Conservation (phyloP, 805 yeast species). For the Starmerella sirachaensis region DNA sequence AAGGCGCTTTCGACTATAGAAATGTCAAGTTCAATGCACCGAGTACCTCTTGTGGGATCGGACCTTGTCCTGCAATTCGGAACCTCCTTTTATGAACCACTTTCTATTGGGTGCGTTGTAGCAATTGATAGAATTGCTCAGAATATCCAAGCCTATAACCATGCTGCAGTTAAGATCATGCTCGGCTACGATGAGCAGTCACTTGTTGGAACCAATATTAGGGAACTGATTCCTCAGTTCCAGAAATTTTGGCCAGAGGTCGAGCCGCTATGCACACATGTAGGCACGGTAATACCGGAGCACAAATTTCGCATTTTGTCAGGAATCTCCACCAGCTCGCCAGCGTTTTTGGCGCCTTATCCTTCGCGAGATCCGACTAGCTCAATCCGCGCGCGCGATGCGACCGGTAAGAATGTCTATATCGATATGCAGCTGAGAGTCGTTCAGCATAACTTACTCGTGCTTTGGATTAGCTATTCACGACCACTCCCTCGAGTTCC, state of each 20-base stretch:
- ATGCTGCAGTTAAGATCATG: conserved; percentile 17
- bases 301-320: conserved; percentile 63
- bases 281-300: conserved; percentile 80
- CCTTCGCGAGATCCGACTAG: conserved; percentile 15
- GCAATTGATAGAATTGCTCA: conserved; percentile 4
- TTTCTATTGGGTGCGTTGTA: conserved; percentile 10
- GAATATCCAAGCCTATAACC: conserved; percentile 34
- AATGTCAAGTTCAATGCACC: not conserved
- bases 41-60: conserved; percentile 1
- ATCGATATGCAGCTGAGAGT: conserved; percentile 77
- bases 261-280: conserved; percentile 29
- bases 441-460: conserved; percentile 42
- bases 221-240: conserved; percentile 22
- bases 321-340: conserved; percentile 10
- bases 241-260: conserved; percentile 32
- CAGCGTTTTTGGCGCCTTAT: conserved; percentile 30
- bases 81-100: conserved; percentile 8
- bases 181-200: conserved; percentile 13
- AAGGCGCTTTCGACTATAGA: not conserved
- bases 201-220: conserved; percentile 13
- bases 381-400: conserved; percentile 41
- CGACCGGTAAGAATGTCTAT: conserved; percentile 48
- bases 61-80: conserved; percentile 6
- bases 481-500: conserved; percentile 17
- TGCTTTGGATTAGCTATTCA: conserved; percentile 80